phyloP scores from a whole-genome alignment of 768 basidiomycete genomes.

The Podaxis sp. region DNA sequence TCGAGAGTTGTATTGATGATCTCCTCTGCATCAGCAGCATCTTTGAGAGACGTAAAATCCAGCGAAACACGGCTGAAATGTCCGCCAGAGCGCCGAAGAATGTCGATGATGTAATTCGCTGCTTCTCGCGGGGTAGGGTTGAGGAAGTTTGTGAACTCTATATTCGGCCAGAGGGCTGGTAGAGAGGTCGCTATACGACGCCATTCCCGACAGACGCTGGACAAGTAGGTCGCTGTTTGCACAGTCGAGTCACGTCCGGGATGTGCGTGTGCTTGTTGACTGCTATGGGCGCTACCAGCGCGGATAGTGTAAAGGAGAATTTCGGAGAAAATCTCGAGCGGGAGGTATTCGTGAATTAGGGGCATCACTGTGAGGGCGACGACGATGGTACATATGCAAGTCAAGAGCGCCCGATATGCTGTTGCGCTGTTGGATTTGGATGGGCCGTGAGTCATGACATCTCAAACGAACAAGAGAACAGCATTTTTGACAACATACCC shows the following conservation, averaged over 20 bases:
- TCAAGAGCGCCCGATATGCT: not conserved
- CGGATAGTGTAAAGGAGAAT: not conserved
- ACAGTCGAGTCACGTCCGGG: not conserved
- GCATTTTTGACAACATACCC: not conserved
- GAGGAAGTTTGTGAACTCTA: not conserved
- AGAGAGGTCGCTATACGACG: not conserved
- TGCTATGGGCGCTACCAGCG: not conserved
- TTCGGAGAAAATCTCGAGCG: not conserved
- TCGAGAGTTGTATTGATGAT: not conserved
- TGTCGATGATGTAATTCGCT: not conserved
- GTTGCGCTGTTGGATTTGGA: not conserved
- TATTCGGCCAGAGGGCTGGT: not conserved
- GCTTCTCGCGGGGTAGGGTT: not conserved
- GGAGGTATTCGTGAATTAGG: not conserved
- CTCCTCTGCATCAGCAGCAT: not conserved
- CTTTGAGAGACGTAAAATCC: not conserved
- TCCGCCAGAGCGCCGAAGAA: not conserved
- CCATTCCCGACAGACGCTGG: slow-evolving; percentile 4
- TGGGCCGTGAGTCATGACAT: not conserved
- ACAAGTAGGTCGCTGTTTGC: not conserved
- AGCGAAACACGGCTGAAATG: not conserved
- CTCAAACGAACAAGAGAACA: not conserved
- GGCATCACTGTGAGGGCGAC: not conserved
- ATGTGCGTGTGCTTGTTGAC: not conserved
- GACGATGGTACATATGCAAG: not conserved